Conservation (phyloP, 2,329 filamentous ascomycete species). For the Aspergillus ochraceus region DNA sequence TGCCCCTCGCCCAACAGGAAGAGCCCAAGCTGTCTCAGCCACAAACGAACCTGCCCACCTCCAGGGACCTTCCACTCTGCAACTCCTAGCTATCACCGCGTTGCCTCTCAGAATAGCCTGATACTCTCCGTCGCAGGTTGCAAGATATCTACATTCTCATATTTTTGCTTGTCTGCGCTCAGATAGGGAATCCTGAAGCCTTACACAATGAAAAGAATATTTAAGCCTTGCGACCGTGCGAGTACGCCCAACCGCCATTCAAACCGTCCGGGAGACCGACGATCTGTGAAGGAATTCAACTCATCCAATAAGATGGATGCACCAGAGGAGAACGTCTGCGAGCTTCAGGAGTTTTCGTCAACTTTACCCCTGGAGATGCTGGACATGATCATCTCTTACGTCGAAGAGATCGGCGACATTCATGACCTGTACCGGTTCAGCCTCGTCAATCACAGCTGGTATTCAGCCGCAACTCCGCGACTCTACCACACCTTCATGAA, state of each 20-base stretch:
- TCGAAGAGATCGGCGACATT: neutral
- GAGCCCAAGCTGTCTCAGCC: neutral
- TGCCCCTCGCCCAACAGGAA: neutral
- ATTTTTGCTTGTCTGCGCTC: neutral
- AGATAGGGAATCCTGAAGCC: neutral
- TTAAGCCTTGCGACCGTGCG: neutral
- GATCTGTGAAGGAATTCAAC: neutral
- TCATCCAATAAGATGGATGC: neutral
- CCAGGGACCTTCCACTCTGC: neutral
- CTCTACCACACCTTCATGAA: conserved; percentile 2
- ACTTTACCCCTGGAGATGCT: neutral
- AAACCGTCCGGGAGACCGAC: neutral
- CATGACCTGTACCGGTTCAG: neutral
- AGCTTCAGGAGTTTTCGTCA: neutral
- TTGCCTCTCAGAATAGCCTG: too few species aligned
- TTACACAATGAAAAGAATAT: neutral
- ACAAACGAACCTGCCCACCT: neutral
- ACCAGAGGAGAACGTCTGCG: neutral
- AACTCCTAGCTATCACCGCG: neutral
- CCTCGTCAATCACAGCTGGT: neutral
- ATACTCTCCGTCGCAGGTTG: too few species aligned
- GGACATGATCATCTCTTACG: neutral
- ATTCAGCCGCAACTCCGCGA: neutral
- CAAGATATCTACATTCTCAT: neutral
- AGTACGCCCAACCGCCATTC: neutral